A percentile compares a stretch with the other conserved stretches of the same genome.
Conservation (phyloP, 495 filamentous ascomycete genomes). For the Copromyces sp. region DNA sequence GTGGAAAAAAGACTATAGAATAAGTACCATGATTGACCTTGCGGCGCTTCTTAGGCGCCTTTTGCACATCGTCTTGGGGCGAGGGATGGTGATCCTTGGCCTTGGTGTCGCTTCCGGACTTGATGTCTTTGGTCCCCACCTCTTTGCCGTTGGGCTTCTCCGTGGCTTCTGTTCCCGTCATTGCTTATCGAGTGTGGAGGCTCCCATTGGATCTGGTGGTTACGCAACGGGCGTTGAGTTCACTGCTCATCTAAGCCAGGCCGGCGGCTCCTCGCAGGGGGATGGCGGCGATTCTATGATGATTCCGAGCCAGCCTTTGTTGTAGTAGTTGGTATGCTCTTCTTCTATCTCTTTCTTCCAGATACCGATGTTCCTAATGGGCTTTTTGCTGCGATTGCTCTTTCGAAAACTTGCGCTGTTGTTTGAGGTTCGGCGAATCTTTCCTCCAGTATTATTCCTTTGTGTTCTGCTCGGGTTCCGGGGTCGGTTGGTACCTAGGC, state of each 20-base stretch:
- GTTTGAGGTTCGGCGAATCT: neutral
- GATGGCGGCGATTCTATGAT: conserved; percentile 22
- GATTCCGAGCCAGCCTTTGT: conserved; percentile 16
- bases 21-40: conserved; percentile 98
- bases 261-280: conserved; percentile 39
- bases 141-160: conserved; percentile 40
- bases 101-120: conserved; percentile 36
- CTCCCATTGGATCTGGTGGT: conserved; percentile 41
- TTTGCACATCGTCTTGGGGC: conserved; percentile 33
- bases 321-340: neutral
- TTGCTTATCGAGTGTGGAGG: conserved; percentile 23
- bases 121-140: conserved; percentile 32
- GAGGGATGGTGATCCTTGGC: conserved; percentile 35
- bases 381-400: neutral
- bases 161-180: conserved; percentile 33
- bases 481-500: neutral
- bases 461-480: conserved; percentile 5
- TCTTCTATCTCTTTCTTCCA: neutral
- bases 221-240: conserved; percentile 41
- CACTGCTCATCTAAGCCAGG: conserved; percentile 37
- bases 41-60: conserved; percentile 86
- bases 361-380: neutral
- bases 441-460: neutral
- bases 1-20: conserved; percentile 15
- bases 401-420: neutral